Evolutionary conservation across 768 basidiomycete genomes (phyloP).

Genomic region (Termitomyces sp.): DNA sequence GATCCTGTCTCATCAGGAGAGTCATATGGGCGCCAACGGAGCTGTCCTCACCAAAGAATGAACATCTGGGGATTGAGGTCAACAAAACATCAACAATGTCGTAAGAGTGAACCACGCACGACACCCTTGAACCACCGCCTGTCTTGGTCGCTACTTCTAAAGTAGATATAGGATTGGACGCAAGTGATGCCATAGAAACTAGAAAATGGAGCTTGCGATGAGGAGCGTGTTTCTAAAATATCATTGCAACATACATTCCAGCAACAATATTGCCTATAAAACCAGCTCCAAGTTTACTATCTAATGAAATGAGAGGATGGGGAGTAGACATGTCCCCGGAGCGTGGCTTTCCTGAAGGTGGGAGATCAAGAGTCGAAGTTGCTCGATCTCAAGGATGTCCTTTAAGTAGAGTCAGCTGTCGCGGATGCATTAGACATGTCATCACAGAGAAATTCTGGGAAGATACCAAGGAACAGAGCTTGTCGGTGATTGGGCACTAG

Average conservation of each 20-base stretch:
- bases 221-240: not conserved
- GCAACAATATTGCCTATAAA: constrained; percentile 1
- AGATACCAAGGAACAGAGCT: not conserved
- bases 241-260: not conserved
- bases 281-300: not conserved
- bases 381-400: not conserved
- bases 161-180: too few relatives aligned
- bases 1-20: too few relatives aligned
- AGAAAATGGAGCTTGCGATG: not conserved
- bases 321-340: not conserved
- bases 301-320: not conserved
- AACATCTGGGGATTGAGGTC: not conserved
- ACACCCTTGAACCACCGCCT: not conserved
- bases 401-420: not conserved
- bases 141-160: too few relatives aligned
- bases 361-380: not conserved
- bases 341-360: too few relatives aligned
- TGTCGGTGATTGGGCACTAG: not conserved
- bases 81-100: not conserved
- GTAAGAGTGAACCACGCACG: not conserved
- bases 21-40: too few relatives aligned
- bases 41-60: not conserved
- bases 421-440: not conserved
- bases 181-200: too few relatives aligned
- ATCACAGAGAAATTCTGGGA: not conserved